Evolutionary conservation across 1,284 basidiomycete genomes (phyloP).

Genomic region (Pseudozyma hubeiensis): DNA sequence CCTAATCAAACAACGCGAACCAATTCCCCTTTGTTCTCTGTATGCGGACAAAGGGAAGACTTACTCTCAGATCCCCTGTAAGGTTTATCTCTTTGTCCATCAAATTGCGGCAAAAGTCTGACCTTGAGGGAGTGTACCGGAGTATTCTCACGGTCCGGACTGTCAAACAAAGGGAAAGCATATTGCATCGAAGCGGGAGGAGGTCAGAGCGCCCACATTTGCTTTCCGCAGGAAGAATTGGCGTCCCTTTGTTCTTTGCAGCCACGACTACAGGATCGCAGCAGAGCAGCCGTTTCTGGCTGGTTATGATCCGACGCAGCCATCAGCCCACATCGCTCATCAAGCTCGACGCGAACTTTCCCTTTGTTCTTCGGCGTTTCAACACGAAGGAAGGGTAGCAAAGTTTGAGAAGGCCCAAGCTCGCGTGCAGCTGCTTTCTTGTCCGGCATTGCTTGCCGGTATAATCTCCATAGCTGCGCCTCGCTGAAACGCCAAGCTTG

Average conservation of each 20-base stretch:
- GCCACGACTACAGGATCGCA: not conserved
- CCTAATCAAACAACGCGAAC: conserved; percentile 38
- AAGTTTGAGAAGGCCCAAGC: conserved; percentile 7
- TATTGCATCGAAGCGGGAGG: not conserved
- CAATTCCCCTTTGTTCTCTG: conserved; percentile 21
- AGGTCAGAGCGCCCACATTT: conserved; percentile 14
- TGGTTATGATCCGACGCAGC: not conserved
- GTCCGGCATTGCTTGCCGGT: not conserved
- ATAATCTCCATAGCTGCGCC: too few relatives aligned
- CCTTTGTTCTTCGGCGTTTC: conserved; percentile 3
- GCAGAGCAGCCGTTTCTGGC: too few relatives aligned
- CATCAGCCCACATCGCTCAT: conserved; percentile 11
- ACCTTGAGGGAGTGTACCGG: not conserved
- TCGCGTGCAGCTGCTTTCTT: conserved; percentile 6
- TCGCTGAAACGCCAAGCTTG: too few relatives aligned
- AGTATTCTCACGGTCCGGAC: not conserved
- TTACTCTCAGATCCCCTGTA: conserved; percentile 4
- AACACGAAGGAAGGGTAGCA: not conserved
- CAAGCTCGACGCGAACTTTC: conserved; percentile 2
- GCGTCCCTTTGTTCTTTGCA: conserved; percentile 22
- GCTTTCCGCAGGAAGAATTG: not conserved
- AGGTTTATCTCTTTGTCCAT: not conserved
- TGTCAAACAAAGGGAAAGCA: conserved; percentile 3
- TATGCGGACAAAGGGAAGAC: not conserved
- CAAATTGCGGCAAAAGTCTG: not conserved